Evolutionary conservation across 345 rosid genomes (phyloP), one percentile per base, ranked within the genome.

Genomic region (Excoecaria cochinchinensis): DNA sequence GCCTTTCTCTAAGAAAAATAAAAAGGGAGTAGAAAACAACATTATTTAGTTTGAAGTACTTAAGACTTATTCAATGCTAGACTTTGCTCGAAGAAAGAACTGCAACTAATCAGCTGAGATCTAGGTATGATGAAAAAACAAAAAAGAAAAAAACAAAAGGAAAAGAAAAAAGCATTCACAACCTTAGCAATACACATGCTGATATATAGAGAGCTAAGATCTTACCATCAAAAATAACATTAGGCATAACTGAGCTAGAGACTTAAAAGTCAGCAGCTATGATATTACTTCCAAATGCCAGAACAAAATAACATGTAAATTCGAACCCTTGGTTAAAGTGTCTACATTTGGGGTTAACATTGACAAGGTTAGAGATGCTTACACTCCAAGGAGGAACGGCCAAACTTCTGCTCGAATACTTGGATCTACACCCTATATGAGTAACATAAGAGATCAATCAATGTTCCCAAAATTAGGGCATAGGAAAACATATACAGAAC

Each of bases 301-400:
- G 39, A 42, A 14, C 22, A 71, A 25, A 50, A 63, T 2, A 47
- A 46, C 42, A 14, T 1, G 44, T 3, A 21, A 17, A 63, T 59
- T 38, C 22, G 10, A 22, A 48, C 25, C 48, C 46, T 56, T 14
- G 9, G 12, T 11, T 13, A 15, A 44, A 6, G 8, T 13, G 36
- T 11, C 24, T n/a, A 47, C 16, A 21, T n/a, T 2, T 42, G 52
- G 31, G 51, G 14, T 1, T 61, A 25, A 50, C 13, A 42, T 11
- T 56, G 31, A 65, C 12, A 44, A 31, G 63, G 44, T 40, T n/a
- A 22, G 63, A 63, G 3, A 59, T 62, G 77, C 99, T 91, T 88
- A 95, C 99, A 95, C 98, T 77, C 98, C 98, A 67, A 95, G 98
- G 69, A 95, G 98, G 80, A 90, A 93, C 0, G 99, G 99, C 99